Evolutionary conservation across 345 rosid species (phyloP).

Genomic region (Pugionium cornutum): DNA sequence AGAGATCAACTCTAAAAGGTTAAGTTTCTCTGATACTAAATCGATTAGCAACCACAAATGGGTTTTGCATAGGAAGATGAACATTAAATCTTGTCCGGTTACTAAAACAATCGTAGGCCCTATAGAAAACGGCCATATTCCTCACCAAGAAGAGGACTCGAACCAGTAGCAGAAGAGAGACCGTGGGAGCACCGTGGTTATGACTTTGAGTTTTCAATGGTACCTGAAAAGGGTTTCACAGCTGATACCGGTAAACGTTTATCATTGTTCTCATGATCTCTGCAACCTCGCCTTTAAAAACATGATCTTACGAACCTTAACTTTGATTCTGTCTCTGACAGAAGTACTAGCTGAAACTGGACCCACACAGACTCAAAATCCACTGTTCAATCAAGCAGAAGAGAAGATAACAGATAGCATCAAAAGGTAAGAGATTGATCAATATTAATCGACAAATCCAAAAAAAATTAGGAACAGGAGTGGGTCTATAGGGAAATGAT

Average conservation of each 20-base stretch:
- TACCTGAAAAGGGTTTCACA: slow-evolving; percentile 51
- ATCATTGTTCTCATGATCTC: slow-evolving; percentile 6
- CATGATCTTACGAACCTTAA: slow-evolving; percentile 2
- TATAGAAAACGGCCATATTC: slow-evolving; percentile 55
- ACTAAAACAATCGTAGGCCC: slow-evolving; percentile 44
- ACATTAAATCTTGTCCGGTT: slow-evolving; percentile 20
- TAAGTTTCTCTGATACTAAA: slow-evolving; percentile 20
- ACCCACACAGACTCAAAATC: slow-evolving; percentile 69
- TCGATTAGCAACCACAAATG: slow-evolving; percentile 16
- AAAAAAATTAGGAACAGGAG: background rate
- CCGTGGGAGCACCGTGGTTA: slow-evolving; percentile 46
- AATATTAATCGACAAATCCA: background rate
- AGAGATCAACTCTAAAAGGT: slow-evolving; percentile 40
- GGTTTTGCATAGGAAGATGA: slow-evolving; percentile 18
- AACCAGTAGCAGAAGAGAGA: slow-evolving; percentile 72
- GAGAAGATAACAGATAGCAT: slow-evolving; percentile 72
- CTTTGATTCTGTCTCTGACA: slow-evolving; percentile 30
- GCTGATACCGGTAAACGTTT: slow-evolving; percentile 56
- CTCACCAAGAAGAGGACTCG: slow-evolving; percentile 68
- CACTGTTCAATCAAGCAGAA: slow-evolving; percentile 41
- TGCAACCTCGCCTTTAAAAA: background rate
- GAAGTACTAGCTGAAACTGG: slow-evolving; percentile 76
- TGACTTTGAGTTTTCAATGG: slow-evolving; percentile 51
- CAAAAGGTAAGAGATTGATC: slow-evolving; percentile 48
- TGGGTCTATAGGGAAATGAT: background rate